These are phyloP conservation scores for Ceratocystis cacaofunesta DNA, from an alignment of 2,329 filamentous ascomycete species.

Conservation along the genomic window DNA sequence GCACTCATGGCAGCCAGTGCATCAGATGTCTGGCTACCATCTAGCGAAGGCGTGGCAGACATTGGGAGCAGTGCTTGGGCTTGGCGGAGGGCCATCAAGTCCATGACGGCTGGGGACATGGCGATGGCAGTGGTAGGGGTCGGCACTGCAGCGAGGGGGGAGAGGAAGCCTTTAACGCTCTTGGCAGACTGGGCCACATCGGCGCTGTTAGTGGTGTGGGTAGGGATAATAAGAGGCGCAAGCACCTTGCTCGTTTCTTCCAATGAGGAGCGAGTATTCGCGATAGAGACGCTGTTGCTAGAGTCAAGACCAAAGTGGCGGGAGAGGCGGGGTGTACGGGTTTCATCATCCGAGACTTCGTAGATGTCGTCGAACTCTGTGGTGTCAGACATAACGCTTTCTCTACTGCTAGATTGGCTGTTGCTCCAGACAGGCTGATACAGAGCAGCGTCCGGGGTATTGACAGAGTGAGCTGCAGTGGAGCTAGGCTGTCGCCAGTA, in stretches of 20 bases:
- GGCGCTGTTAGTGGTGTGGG: too few relatives aligned
- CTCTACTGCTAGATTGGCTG: constrained; percentile 41
- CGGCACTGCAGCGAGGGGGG: constrained; percentile 41
- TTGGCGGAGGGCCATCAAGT: constrained; percentile 50
- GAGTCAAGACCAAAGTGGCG: background rate
- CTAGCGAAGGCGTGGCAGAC: constrained; percentile 73
- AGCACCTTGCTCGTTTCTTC: constrained; percentile 20
- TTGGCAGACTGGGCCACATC: constrained; percentile 18
- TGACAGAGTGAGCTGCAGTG: background rate
- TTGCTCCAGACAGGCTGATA: constrained; percentile 22
- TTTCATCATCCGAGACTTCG: constrained; percentile 69
- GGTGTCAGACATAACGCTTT: constrained; percentile 48
- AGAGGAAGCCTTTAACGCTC: constrained; percentile 30
- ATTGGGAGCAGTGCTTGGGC: constrained; percentile 53
- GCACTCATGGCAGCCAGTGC: constrained; percentile 72
- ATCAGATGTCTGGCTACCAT: constrained; percentile 78
- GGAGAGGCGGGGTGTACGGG: constrained; percentile 22
- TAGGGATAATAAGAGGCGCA: constrained; percentile 40
- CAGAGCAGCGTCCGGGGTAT: constrained; percentile 14
- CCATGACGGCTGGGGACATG: constrained; percentile 61
- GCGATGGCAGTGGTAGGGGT: constrained; percentile 54
- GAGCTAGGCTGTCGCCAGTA: constrained; percentile 19
- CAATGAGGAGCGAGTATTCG: background rate
- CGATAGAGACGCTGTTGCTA: background rate
- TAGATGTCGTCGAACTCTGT: constrained; percentile 80